Evolutionary conservation across 2,329 filamentous ascomycete species (phyloP).

Genomic region (Aspergillus chevalieri): DNA sequence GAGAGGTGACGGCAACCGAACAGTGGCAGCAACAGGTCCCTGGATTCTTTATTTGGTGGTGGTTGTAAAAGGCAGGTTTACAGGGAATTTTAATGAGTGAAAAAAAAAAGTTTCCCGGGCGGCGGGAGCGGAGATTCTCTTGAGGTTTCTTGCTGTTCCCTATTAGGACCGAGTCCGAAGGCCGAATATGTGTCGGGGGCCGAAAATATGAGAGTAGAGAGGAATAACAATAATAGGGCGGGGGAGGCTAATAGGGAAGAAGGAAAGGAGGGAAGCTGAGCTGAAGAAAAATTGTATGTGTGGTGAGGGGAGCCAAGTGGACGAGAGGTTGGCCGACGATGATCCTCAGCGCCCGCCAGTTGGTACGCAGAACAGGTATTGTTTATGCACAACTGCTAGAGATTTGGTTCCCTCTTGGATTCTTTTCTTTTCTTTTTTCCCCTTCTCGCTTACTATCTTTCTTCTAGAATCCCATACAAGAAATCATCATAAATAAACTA

Average conservation of each 20-base stretch:
- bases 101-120: background rate
- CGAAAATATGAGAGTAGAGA: constrained; percentile 1
- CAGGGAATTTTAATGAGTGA: background rate
- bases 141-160: too few species aligned
- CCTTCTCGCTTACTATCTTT: background rate
- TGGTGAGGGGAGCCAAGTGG: too few species aligned
- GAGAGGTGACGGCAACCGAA: constrained; percentile 1
- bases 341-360: background rate
- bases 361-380: background rate
- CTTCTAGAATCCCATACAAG: background rate
- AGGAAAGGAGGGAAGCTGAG: too few species aligned
- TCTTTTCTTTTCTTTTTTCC: background rate
- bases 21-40: background rate
- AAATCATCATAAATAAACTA: too few species aligned
- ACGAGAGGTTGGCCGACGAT: too few species aligned
- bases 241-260: too few species aligned
- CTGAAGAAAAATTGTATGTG: too few species aligned
- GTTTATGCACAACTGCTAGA: too few species aligned
- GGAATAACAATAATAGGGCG: background rate
- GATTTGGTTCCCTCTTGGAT: background rate
- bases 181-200: background rate
- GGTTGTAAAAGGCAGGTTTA: background rate
- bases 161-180: background rate
- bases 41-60: background rate
- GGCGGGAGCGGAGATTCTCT: background rate